Base-by-base conservation (phyloP, 73 alveolate species). In the Paramecium biaurelia region DNA sequence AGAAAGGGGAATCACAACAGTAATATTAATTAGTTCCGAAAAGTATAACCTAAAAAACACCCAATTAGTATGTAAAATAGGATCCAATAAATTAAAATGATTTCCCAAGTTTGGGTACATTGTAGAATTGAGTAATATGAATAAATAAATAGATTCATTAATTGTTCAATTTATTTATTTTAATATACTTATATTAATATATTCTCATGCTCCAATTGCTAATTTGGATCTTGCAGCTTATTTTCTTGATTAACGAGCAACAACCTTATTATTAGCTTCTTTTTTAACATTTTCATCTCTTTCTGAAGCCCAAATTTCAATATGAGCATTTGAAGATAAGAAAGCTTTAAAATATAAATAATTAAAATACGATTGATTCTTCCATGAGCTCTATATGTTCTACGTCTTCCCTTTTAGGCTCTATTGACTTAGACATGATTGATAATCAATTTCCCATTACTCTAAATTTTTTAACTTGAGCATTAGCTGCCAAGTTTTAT, bases 331-430 rank as follows among this genome's bases (percentile, higher is more conserved):
- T 41, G 97, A 93, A 68, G 96, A 88, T 89, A 97, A 92, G 95
- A 96, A 97, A 34, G 99, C 94, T 89, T 14, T 0, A 32, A 57
- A 5, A 63, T 59, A 8, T 37, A 37, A 89, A 43, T 24, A 49
- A n/a, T 42, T 43, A 42, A 24, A 59, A 10, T 89, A 89, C 94
- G 99, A 86, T 96, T 96, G 92, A 98, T 98, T 92, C 99, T 96
- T 89, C 99, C 99, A 93, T 98, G 99, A 74, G 99, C 99, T 93
- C 99, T 96, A 96, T 96, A 98, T 70, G 99, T 98, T 94, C 99
- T 95, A 95, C 99, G 96, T 97, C 99, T 97, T 24, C 99, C 99
- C 92, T 96, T 92, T 63, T 93, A 95, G 21, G 99, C 99, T 93
- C 98, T 95, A 95, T 98, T 95, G 82, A 96, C 99, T 56, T 93